Evolutionary conservation across 495 filamentous ascomycete genomes (phyloP).

Genomic region (Cladorrhinum samala): DNA sequence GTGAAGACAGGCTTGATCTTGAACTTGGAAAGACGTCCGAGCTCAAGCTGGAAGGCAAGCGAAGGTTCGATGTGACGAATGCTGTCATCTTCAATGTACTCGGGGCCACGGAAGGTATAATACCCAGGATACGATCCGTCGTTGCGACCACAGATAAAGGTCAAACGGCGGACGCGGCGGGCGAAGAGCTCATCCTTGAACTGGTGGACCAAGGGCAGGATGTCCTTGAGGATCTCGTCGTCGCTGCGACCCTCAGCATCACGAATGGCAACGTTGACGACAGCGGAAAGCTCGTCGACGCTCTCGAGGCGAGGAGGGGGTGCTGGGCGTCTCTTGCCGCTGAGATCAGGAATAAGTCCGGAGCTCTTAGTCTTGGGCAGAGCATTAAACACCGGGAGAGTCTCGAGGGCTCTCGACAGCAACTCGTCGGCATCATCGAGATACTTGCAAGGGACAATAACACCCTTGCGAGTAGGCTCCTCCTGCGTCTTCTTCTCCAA

Average conservation of each 20-base stretch:
- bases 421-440: conserved; percentile 89
- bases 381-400: conserved; percentile 54
- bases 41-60: conserved; percentile 94
- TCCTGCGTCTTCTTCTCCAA: conserved; percentile 57
- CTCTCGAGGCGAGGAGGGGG: conserved; percentile 34
- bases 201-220: conserved; percentile 67
- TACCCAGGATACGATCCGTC: conserved; percentile 95
- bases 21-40: conserved; percentile 91
- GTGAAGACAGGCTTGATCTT: conserved; percentile 97
- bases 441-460: conserved; percentile 86
- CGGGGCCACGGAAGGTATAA: conserved; percentile 93
- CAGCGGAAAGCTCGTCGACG: conserved; percentile 76
- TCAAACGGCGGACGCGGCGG: conserved; percentile 79
- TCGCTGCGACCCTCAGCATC: conserved; percentile 87
- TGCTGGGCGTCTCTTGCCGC: conserved; percentile 59
- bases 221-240: conserved; percentile 66
- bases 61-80: conserved; percentile 97
- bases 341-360: conserved; percentile 65
- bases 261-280: conserved; percentile 84
- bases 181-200: conserved; percentile 76
- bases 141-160: conserved; percentile 92
- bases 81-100: conserved; percentile 82
- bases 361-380: conserved; percentile 32
- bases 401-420: conserved; percentile 73
- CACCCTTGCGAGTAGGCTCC: conserved; percentile 85